These are phyloP conservation scores for Solanum sejunctum DNA, from an alignment of 257 asterid genomes.

Conservation along the genomic window DNA sequence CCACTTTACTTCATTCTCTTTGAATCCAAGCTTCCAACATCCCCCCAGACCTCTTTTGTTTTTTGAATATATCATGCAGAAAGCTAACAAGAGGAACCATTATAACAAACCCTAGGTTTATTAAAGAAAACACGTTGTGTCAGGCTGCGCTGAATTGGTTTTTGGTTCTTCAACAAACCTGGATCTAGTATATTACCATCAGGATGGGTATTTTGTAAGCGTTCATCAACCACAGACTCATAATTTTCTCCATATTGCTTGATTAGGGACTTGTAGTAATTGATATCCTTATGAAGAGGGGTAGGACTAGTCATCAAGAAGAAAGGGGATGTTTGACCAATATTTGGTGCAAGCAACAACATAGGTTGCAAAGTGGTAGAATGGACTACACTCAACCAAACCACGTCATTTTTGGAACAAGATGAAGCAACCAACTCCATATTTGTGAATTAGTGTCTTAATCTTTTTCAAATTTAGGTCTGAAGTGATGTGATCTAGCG, in stretches of 20 bases:
- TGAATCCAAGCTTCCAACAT: conserved; percentile 1
- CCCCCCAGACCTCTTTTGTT: background rate
- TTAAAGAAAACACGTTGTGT: conserved; percentile 13
- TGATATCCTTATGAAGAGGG: conserved; percentile 9
- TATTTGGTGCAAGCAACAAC: background rate
- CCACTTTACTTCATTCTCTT: conserved; percentile 14
- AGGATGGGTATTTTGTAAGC: background rate
- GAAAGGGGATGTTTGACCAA: background rate
- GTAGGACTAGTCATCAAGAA: background rate
- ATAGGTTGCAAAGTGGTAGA: background rate
- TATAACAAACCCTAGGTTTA: conserved; percentile 15
- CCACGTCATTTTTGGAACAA: background rate
- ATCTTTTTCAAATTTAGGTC: background rate
- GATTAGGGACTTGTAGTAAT: conserved; percentile 8
- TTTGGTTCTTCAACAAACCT: background rate
- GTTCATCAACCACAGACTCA: background rate
- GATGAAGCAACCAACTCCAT: background rate
- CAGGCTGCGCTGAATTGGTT: background rate
- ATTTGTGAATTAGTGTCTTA: background rate
- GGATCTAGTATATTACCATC: conserved; percentile 8
- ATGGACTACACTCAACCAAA: background rate
- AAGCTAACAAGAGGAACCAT: conserved; percentile 14
- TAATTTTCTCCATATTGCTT: conserved; percentile 19
- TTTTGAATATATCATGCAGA: conserved; percentile 11
- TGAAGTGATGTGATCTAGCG: background rate